Evolutionary conservation across 106 monocot genomes (phyloP).

Genomic region (Platanthera zijinensis): DNA sequence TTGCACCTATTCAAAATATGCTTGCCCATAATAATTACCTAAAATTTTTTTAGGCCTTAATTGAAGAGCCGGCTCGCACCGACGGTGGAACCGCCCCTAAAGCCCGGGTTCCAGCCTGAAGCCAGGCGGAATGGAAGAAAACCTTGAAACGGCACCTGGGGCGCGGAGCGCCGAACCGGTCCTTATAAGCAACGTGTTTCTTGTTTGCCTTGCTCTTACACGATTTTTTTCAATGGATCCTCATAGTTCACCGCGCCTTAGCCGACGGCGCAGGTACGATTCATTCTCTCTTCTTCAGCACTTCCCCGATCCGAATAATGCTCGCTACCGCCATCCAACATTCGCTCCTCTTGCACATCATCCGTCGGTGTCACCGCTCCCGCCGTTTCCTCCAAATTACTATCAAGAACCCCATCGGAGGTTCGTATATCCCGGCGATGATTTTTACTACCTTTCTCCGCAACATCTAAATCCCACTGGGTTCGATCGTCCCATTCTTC

Average conservation of each 20-base stretch:
- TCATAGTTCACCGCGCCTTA: not conserved
- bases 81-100: too few relatives aligned
- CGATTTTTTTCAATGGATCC: slow-evolving; percentile 4
- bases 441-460: not conserved
- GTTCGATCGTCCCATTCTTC: not conserved
- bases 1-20: too few relatives aligned
- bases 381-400: not conserved
- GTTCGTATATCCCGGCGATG: not conserved
- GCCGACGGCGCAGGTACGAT: slow-evolving; percentile 23
- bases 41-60: too few relatives aligned
- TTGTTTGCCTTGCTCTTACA: not conserved
- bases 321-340: not conserved
- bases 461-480: not conserved
- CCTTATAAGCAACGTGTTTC: too few relatives aligned
- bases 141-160: too few relatives aligned
- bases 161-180: too few relatives aligned
- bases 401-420: not conserved
- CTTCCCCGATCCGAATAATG: slow-evolving; percentile 1
- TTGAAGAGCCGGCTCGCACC: too few relatives aligned
- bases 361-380: slow-evolving; percentile 5
- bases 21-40: too few relatives aligned
- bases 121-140: too few relatives aligned
- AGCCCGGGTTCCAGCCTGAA: too few relatives aligned
- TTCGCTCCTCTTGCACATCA: not conserved
- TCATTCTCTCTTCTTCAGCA: not conserved